Evolutionary conservation across 1,139 yeast species (phyloP).

Genomic region (Kluyveromyces sp.): DNA sequence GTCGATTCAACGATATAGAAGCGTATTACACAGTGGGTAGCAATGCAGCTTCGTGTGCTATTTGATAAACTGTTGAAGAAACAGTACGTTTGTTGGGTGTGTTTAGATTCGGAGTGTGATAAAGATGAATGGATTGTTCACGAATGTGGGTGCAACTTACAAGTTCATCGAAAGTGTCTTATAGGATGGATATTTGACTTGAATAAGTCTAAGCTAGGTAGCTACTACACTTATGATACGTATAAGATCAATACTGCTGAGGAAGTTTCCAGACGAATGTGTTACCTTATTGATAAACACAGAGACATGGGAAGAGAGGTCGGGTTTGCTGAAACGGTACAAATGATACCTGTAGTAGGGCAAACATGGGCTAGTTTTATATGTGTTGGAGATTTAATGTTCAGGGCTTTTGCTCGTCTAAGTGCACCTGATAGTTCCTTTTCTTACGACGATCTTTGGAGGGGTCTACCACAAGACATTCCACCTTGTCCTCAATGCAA

Average conservation of each 20-base stretch:
- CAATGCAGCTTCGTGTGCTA: background rate
- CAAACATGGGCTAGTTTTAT: slow-evolving; percentile 9
- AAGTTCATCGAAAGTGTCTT: slow-evolving; percentile 17
- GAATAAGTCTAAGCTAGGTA: slow-evolving; percentile 11
- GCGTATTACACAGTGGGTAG: background rate
- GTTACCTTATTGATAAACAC: slow-evolving; percentile 15
- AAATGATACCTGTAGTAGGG: slow-evolving; percentile 13
- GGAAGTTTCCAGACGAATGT: slow-evolving; percentile 12
- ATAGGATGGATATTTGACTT: slow-evolving; percentile 14
- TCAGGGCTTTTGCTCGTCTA: slow-evolving; percentile 4
- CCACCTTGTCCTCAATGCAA: slow-evolving; percentile 19
- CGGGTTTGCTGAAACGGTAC: slow-evolving; percentile 11
- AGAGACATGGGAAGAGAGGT: slow-evolving; percentile 14
- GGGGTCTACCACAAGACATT: slow-evolving; percentile 12
- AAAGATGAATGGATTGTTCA: slow-evolving; percentile 14
- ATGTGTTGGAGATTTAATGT: slow-evolving; percentile 6
- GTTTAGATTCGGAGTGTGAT: slow-evolving; percentile 12
- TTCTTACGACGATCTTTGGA: slow-evolving; percentile 5
- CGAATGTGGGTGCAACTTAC: slow-evolving; percentile 18
- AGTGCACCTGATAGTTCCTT: slow-evolving; percentile 1
- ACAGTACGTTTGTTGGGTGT: slow-evolving; percentile 17
- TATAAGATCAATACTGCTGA: slow-evolving; percentile 7
- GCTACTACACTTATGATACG: slow-evolving; percentile 6
- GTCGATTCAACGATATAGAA: too few relatives aligned
- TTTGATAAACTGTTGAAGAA: slow-evolving; percentile 3